A percentile compares a stretch with the other conserved stretches of the same genome.
phyloP scores from a whole-genome alignment of 306 rosid genomes.

The Quercus glauca region DNA sequence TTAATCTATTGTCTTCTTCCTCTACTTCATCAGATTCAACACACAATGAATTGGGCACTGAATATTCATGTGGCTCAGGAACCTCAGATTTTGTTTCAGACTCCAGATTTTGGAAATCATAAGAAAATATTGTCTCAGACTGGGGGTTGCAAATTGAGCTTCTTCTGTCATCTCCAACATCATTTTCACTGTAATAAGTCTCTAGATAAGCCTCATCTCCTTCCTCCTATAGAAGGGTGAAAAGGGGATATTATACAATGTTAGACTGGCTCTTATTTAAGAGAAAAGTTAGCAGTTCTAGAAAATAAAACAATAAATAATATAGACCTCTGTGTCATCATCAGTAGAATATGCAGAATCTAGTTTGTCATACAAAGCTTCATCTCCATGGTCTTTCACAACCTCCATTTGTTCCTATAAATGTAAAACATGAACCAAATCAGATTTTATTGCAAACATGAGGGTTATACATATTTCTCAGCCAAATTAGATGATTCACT shows the following conservation, averaged over 20 bases:
- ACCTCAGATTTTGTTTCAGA: slow-evolving; percentile 21
- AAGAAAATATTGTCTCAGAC: slow-evolving; percentile 26
- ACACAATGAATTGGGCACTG: not conserved
- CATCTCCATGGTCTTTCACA: slow-evolving; percentile 69
- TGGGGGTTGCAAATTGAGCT: slow-evolving; percentile 24
- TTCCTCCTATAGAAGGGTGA: slow-evolving; percentile 33
- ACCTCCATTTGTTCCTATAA: slow-evolving; percentile 73
- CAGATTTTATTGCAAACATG: slow-evolving; percentile 7
- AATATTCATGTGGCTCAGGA: not conserved
- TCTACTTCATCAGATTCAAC: not conserved
- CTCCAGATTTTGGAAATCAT: slow-evolving; percentile 28
- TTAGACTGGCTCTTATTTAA: not conserved
- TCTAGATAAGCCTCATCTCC: slow-evolving; percentile 53
- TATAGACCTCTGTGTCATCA: slow-evolving; percentile 65
- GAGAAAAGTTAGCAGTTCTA: not conserved
- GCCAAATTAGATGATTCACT: slow-evolving; percentile 5
- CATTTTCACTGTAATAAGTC: slow-evolving; percentile 32
- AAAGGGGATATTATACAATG: not conserved
- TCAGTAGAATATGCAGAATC: slow-evolving; percentile 64
- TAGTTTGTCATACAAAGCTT: slow-evolving; percentile 58
- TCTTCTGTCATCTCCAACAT: slow-evolving; percentile 39
- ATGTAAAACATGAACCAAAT: slow-evolving; percentile 18
- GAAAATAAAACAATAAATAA: not conserved
- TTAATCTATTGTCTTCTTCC: slow-evolving; percentile 1
- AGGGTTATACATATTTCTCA: not conserved